Evolutionary conservation across 495 filamentous ascomycete species (phyloP), one percentile per base, ranked within the genome.

Genomic region (Penicillium simplicissimum): DNA sequence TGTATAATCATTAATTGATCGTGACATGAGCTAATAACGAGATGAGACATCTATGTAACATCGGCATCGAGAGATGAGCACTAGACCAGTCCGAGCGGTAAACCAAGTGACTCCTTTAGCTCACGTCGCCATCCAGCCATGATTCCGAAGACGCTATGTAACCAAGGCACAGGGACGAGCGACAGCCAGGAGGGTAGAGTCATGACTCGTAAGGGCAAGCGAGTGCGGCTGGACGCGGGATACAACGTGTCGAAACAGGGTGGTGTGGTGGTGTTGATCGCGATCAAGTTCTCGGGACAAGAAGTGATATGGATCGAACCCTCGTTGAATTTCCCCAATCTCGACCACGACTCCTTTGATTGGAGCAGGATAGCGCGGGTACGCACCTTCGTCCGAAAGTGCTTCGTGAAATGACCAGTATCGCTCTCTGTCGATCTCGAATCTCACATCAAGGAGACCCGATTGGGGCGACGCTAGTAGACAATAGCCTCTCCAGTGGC

Each of bases 391-490:
- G 4, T 31, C 28, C 6, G 28, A 31, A 31, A 7, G 28, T n/a
- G n/a, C n/a, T n/a, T n/a, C n/a, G n/a, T 31, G 28, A 31, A 31
- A 31, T 31, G 60, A 63, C 36, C 55, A 49, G 55, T 63, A 37
- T 31, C 45, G 17, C 40, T 10, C 14, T 40, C 7, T 43, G 21
- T 28, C 25, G 61, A 63, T 58, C 58, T 69, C 58, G 51, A 57
- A 58, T 55, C 56, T 63, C 57, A 60, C 48, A 58, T 58, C 34
- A 31, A 34, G 34, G 6, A 21, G 9, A 8, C 38, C 37, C 54
- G 66, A 49, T 66, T 66, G 62, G 68, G 62, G 64, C 51, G 58
- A 56, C 67, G 64, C 69, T 71, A 71, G 69, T 66, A 54, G 34
- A 57, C 64, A 71, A 70, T 71, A 71, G 69, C 62, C 48, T 64